Evolutionary conservation across 805 yeast genomes (phyloP), one percentile per base, ranked within the genome.

Genomic region (Schizosaccharomyces osmophilus): DNA sequence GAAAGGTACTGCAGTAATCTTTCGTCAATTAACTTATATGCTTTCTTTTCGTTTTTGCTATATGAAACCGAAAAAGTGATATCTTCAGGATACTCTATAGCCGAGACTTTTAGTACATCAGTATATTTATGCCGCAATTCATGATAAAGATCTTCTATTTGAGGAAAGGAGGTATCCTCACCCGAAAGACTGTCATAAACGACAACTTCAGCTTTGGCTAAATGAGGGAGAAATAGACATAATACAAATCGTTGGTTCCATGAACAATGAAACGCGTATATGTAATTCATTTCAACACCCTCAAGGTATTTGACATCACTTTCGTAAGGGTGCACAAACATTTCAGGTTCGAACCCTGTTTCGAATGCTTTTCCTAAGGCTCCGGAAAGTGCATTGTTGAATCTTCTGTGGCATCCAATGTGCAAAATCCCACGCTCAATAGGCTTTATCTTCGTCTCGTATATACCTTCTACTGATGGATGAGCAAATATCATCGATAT

Each of bases 361-460:
- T 86, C 88, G 62, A 93, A 73, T 36, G 96, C 95, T 67, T 78
- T 80, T 6, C 97, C 95, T 9, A 94, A 73, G 0, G 88, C 81
- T 8, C 97, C 96, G n/a, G 86, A 79, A 62, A 78, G 76, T 0
- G 80, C 74, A 57, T 83, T 83, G 64, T 82, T 86, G 64, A 89
- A 83, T 17, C 76, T 76, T 36, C 22, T 31, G 6, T 36, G 26
- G 42, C 45, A 26, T 11, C 43, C 31, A 39, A 57, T 19, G 11
- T 51, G 31, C 13, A 45, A 2, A 9, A 45, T 45, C 8, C 22
- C 22, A 19, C 51, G 22, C 26, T 45, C 51, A 17, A 45, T 55
- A 0, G 87, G 71, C 8, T 74, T 75, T 48, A 93, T 75, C 31
- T 85, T 79, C 5, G 87, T 73, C 69, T 93, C 98, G 72, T 84